phyloP scores from a whole-genome alignment of 2,329 filamentous ascomycete genomes.

The Phialophora macrospora region DNA sequence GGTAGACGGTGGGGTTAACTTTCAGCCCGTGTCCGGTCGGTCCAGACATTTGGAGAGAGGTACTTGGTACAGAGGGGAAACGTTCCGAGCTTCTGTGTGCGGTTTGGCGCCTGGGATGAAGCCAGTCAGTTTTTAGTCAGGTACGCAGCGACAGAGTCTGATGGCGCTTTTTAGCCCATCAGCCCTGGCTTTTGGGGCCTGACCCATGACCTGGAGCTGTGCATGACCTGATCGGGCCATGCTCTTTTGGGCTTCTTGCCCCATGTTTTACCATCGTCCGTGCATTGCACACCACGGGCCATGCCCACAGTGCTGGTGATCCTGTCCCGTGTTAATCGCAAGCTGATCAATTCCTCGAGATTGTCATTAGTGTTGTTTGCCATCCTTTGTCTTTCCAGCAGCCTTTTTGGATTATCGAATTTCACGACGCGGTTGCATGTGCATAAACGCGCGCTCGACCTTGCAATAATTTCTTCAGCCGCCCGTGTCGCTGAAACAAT shows the following conservation, averaged over 20 bases:
- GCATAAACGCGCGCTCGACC: conserved; percentile 8
- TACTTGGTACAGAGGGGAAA: not conserved
- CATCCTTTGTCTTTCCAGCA: not conserved
- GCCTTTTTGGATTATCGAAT: not conserved
- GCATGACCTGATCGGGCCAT: conserved; percentile 23
- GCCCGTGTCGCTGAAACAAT: conserved; percentile 28
- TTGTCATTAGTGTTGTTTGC: not conserved
- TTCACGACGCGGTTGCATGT: conserved; percentile 7
- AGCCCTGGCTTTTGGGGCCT: conserved; percentile 14
- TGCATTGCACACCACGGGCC: not conserved
- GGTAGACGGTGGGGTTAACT: conserved; percentile 3
- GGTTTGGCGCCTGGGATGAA: conserved; percentile 18
- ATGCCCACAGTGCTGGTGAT: conserved; percentile 18
- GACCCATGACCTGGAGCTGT: conserved; percentile 31
- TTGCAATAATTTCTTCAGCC: conserved; percentile 28
- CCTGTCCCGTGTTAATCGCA: conserved; percentile 13
- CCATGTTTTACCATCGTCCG: conserved; percentile 14
- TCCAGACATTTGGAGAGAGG: conserved; percentile 21
- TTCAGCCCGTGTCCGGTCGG: conserved; percentile 13
- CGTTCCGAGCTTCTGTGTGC: conserved; percentile 8
- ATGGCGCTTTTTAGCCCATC: conserved; percentile 18
- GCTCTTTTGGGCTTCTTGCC: conserved; percentile 20
- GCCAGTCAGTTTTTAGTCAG: conserved; percentile 32
- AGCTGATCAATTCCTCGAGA: conserved; percentile 9
- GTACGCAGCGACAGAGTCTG: conserved; percentile 27